phyloP scores from a whole-genome alignment of 495 filamentous ascomycete genomes.

The Poronia punctata region DNA sequence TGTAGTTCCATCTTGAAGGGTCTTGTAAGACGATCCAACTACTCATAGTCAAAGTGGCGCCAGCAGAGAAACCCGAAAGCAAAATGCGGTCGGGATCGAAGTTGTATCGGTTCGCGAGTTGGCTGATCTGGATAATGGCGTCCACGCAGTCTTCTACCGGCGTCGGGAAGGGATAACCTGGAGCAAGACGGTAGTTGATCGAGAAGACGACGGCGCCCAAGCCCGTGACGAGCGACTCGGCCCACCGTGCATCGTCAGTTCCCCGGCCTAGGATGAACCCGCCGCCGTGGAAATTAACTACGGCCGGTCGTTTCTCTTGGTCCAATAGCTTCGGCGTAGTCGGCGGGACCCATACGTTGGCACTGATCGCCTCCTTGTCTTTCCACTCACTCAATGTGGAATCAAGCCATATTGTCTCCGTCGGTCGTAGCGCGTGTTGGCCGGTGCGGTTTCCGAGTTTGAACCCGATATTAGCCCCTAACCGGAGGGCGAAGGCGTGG shows the following conservation, averaged over 20 bases:
- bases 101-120: conserved; percentile 37
- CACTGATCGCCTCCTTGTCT: conserved; percentile 11
- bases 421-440: conserved; percentile 1
- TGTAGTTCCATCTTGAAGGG: conserved; percentile 49
- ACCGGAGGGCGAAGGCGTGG: conserved; percentile 11
- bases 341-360: conserved; percentile 15
- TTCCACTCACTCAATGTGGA: conserved; percentile 13
- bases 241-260: conserved; percentile 57
- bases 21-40: conserved; percentile 29
- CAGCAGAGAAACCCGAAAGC: conserved; percentile 67
- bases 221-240: conserved; percentile 25
- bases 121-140: conserved; percentile 48
- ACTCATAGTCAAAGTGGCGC: conserved; percentile 67
- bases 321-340: neutral
- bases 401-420: conserved; percentile 14
- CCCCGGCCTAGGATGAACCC: conserved; percentile 57
- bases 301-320: conserved; percentile 32
- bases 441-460: conserved; percentile 11
- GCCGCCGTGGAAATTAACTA: conserved; percentile 61
- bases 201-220: conserved; percentile 47
- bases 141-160: conserved; percentile 62
- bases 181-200: conserved; percentile 60
- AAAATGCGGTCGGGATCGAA: conserved; percentile 36
- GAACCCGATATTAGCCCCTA: conserved; percentile 12
- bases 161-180: conserved; percentile 59